phyloP scores from a whole-genome alignment of 2,329 filamentous ascomycete genomes.

The Chrysoporthe austroafricana region DNA sequence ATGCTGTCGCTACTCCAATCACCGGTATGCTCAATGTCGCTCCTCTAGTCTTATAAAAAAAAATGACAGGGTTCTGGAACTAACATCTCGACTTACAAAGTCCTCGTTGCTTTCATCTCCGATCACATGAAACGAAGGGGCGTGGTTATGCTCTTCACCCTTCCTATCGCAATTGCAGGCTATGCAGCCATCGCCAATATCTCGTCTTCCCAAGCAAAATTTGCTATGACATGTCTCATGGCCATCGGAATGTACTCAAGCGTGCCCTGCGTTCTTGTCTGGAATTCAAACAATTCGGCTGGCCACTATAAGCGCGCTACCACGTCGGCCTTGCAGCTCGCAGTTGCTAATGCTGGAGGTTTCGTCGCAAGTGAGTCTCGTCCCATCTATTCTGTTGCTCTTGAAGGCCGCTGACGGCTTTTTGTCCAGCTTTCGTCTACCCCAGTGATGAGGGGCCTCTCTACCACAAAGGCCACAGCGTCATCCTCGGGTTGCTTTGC shows the following conservation, averaged over 20 bases:
- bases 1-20: slow-evolving; percentile 61
- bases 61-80: not conserved
- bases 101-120: slow-evolving; percentile 59
- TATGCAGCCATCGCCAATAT: slow-evolving; percentile 67
- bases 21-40: slow-evolving; percentile 46
- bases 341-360: slow-evolving; percentile 68
- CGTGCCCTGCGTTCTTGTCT: slow-evolving; percentile 66
- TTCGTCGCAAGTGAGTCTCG: slow-evolving; percentile 61
- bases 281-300: slow-evolving; percentile 70
- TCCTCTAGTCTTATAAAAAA: not conserved
- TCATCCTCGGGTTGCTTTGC: slow-evolving; percentile 62
- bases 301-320: slow-evolving; percentile 74
- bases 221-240: slow-evolving; percentile 71
- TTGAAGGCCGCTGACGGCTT: not conserved
- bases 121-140: slow-evolving; percentile 64
- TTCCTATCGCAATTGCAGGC: slow-evolving; percentile 67
- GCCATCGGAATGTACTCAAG: slow-evolving; percentile 66
- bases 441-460: slow-evolving; percentile 58
- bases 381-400: slow-evolving; percentile 1
- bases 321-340: slow-evolving; percentile 66
- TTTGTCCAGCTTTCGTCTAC: slow-evolving; percentile 58
- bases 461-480: slow-evolving; percentile 64
- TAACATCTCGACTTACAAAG: slow-evolving; percentile 32
- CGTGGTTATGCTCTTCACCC: slow-evolving; percentile 63
- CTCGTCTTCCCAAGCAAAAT: slow-evolving; percentile 55